Base-by-base conservation (phyloP, 2,329 filamentous ascomycete genomes). In the Trichoderma atrobrunneum region DNA sequence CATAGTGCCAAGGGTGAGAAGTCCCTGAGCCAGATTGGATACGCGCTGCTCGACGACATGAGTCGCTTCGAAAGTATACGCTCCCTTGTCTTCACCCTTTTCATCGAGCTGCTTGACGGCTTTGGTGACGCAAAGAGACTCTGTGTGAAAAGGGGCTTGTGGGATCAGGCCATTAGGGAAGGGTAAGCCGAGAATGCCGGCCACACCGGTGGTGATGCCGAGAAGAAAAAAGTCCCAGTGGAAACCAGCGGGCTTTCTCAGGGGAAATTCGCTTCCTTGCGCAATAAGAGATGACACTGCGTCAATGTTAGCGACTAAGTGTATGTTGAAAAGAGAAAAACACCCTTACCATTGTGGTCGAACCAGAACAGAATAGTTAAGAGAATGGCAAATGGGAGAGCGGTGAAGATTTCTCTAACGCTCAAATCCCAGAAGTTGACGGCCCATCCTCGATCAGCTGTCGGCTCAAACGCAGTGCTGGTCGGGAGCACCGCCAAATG, bases 291-390 rank as follows among this genome's bases (percentile, higher is more conserved):
- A 94, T 0, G 92, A 95, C 2, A 95, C 92, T 93, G 73, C 11
- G 4, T 30, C 26, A 6, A 10, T 28, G 30, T 36, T n/a, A 34
- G 18, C 16, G 16, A 61, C 12, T 11, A 12, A 28, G 4, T 21
- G 12, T 11, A 7, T 10, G 11, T 54, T 28, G 21, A 28, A 18
- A 36, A n/a, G 39, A 10, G n/a, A 24, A 57, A 14, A 21, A 21
- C 3, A 54, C 3, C 2, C 39, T 73, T 83, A 93, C 91, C 91
- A 76, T 96, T 97, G 78, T 97, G 94, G 78, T 97, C 94, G 79
- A 96, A 97, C 84, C 92, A 97, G 79, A 97, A 97, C 5, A 97
- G 83, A 26, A 97, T 90, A 0, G 94, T 97, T 18, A 97, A 84
- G 1, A 97, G 84, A 39, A 97, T 78, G 0, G 93, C 94, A 82